Base-by-base conservation (phyloP, 345 rosid genomes). In the Trapa incisa region DNA sequence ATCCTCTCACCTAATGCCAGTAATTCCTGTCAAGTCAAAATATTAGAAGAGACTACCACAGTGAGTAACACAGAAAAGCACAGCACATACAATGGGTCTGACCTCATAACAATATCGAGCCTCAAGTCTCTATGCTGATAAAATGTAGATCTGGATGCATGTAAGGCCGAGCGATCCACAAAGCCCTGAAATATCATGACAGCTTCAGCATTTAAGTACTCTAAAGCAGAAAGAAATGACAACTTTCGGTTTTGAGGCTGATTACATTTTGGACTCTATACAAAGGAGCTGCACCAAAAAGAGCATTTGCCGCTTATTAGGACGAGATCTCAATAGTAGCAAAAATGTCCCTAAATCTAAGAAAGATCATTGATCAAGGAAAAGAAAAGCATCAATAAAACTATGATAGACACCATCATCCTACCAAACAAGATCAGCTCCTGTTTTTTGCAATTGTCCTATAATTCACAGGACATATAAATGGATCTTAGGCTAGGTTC, bases 121-220 rank as follows among this genome's bases (percentile, higher is more conserved):
- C 96, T 92, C 96, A 92, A 77, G 69, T 89, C 98, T 73, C 87
- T 73, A 71, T 92, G 87, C 73, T 86, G 88, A 81, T 92, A 96
- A 60, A 76, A 36, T 68, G 75, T 66, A 67, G 72, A 74, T 81
- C 91, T 80, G 50, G 92, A 79, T 41, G 83, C 87, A 71, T 85
- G 75, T 17, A 77, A 73, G 17, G 66, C 64, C n/a, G 92, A 39
- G 73, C 80, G 86, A 64, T 89, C 89, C 65, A 70, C 78, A 56
- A 77, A 80, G 68, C 82, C 89, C 98, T 92, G 85, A 63, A 75
- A 73, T 69, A 32, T 65, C 37, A 22, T 42, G 5, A 54, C 43
- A 64, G 22, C 36, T 56, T 37, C 22, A 60, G 68, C 47, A 2
- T 50, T 50, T 6, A 50, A 4, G 6, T 2, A 47, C 52, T 47